Conservation (phyloP, 352 stramenopile species). For the Phytophthora cajani region DNA sequence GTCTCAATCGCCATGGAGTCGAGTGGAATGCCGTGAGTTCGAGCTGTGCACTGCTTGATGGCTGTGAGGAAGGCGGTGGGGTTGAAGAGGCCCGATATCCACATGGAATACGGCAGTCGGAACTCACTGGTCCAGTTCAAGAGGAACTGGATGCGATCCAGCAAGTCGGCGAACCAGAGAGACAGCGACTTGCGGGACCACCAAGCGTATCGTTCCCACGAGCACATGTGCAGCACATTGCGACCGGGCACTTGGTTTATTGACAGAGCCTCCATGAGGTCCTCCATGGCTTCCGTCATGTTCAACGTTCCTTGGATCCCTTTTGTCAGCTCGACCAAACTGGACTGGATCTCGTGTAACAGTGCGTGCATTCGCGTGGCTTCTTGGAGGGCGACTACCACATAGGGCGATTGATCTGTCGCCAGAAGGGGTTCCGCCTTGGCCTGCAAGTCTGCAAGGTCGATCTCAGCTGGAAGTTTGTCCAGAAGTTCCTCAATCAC, state of each 20-base stretch:
- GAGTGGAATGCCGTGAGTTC: constrained; percentile 84
- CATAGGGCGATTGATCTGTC: constrained; percentile 78
- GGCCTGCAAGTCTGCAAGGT: constrained; percentile 57
- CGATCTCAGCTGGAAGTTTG: constrained; percentile 65
- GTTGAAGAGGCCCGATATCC: constrained; percentile 85
- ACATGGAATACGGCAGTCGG: constrained; percentile 78
- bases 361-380: constrained; percentile 77
- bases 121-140: constrained; percentile 75
- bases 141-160: constrained; percentile 77
- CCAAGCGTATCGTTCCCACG: constrained; percentile 85
- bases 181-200: constrained; percentile 83
- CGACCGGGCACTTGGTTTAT: constrained; percentile 82
- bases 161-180: constrained; percentile 83
- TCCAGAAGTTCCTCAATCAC: constrained; percentile 70
- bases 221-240: constrained; percentile 76
- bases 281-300: constrained; percentile 92
- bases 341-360: constrained; percentile 66
- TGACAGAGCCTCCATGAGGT: constrained; percentile 70
- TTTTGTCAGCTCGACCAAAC: constrained; percentile 73
- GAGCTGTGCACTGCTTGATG: constrained; percentile 88
- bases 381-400: constrained; percentile 86
- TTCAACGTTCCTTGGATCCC: constrained; percentile 87
- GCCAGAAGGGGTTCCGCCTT: constrained; percentile 63
- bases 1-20: constrained; percentile 95
- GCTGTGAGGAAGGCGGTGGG: constrained; percentile 85